phyloP scores from a whole-genome alignment of 176 grass and related monocot genomes.

The Triticum aestivum region IWGSC_CS_RefSeq_v2.1 NC_057814.1:502804961-502805460 shows the following conservation, averaged over 20 bases:
- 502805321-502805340: not conserved
- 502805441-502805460: too few relatives aligned
- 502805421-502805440: too few relatives aligned
- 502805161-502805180: too few relatives aligned
- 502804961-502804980: constrained; percentile 16
- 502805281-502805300: not conserved
- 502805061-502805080: constrained; percentile 28
- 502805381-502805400: too few relatives aligned
- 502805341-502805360: not conserved
- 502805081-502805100: too few relatives aligned
- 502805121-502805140: too few relatives aligned
- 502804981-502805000: constrained; percentile 18
- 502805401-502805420: too few relatives aligned
- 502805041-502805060: constrained; percentile 35
- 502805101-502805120: too few relatives aligned
- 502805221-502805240: constrained; percentile 21
- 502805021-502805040: constrained; percentile 40
- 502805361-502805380: not conserved
- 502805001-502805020: constrained; percentile 11
- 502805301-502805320: not conserved
- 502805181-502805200: not conserved
- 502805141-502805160: too few relatives aligned
- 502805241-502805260: constrained; percentile 45
- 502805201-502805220: constrained; percentile 17
- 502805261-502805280: constrained; percentile 33